These are phyloP conservation scores for Alternaria sp. DNA, from an alignment of 2,329 filamentous ascomycete genomes.

Conservation along the genomic window DNA sequence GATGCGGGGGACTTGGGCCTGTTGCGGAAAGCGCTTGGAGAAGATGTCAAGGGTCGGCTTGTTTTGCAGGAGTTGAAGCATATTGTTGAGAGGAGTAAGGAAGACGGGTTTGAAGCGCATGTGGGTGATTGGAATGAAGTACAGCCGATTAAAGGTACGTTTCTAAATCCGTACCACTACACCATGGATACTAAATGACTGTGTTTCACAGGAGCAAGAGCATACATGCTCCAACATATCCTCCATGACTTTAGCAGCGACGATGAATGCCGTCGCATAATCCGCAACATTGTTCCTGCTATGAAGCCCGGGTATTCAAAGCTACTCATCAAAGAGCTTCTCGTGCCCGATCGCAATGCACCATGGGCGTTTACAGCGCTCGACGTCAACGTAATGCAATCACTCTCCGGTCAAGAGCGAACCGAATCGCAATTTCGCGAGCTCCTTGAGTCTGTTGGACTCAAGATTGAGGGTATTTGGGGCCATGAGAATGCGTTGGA, in stretches of 20 bases:
- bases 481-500: background rate
- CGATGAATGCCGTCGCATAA: background rate
- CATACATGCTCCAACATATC: background rate
- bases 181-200: background rate
- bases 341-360: background rate
- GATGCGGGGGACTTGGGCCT: background rate
- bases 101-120: conserved; percentile 16
- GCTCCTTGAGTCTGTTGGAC: background rate
- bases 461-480: background rate
- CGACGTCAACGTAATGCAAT: conserved; percentile 1
- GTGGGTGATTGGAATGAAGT: background rate
- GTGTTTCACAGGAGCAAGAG: accelerated
- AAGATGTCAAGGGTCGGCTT: conserved; percentile 9
- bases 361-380: background rate
- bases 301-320: background rate
- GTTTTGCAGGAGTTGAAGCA: conserved; percentile 26
- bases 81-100: conserved; percentile 14
- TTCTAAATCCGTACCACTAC: accelerated
- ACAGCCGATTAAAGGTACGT: background rate
- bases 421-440: background rate
- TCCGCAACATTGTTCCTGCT: background rate
- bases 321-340: conserved; percentile 1
- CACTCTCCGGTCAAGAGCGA: background rate
- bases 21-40: background rate
- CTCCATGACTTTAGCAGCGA: conserved; percentile 4